Conservation (phyloP, 495 filamentous ascomycete genomes). For the Podospora sp. region DNA sequence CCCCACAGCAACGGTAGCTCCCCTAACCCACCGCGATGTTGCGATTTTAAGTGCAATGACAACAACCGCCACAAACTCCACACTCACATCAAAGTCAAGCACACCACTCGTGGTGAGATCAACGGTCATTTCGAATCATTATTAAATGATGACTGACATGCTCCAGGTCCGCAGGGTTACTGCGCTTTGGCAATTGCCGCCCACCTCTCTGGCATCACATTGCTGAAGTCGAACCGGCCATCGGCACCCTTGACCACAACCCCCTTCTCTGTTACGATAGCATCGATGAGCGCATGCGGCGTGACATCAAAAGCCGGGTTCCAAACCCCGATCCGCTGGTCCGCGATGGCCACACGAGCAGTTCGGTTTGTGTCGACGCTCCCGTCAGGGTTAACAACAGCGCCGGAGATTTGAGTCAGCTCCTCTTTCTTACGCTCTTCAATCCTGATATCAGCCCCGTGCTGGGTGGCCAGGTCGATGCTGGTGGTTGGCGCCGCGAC, state of each 20-base stretch:
- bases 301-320: conserved; percentile 98
- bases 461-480: conserved; percentile 79
- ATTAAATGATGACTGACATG: too few relatives aligned
- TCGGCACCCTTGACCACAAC: conserved; percentile 76
- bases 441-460: conserved; percentile 78
- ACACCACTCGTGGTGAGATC: too few relatives aligned
- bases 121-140: too few relatives aligned
- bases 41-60: not conserved
- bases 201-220: conserved; percentile 56
- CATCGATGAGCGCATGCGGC: conserved; percentile 82
- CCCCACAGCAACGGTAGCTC: not conserved
- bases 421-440: conserved; percentile 81
- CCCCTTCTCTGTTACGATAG: conserved; percentile 89
- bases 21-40: too few relatives aligned
- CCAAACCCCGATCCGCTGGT: conserved; percentile 82
- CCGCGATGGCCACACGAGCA: conserved; percentile 78
- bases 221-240: conserved; percentile 72
- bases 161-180: not conserved
- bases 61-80: too few relatives aligned
- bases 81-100: too few relatives aligned
- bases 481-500: conserved; percentile 94
- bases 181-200: conserved; percentile 29
- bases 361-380: conserved; percentile 54
- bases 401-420: conserved; percentile 78
- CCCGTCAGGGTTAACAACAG: conserved; percentile 53